Base-by-base conservation (phyloP, 441 rosid species). In the Jatropha podagrica region DNA sequence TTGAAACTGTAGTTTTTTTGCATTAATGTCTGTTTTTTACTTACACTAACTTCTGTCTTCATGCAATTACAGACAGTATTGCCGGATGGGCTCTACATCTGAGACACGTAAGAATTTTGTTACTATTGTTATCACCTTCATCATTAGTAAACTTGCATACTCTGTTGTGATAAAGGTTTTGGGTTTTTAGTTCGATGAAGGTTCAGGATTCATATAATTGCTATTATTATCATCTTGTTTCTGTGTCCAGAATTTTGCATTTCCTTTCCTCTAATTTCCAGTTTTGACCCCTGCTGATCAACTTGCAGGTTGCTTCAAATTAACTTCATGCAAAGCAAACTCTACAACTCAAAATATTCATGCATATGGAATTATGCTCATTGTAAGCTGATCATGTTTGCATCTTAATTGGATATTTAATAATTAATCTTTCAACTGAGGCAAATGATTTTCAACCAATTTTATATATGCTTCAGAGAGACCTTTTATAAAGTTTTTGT, bases 1-100 rank as follows among this genome's bases (percentile, higher is more conserved):
- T 59, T 20, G 26, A 17, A 13, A 27, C 32, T 48, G 32, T 9
- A 32, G 18, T 46, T 37, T 14, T 18, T 5, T n/a, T 4, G 14
- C 8, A 66, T 65, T 66, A 26, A 15, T 15, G n/a, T 68, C 52
- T 27, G 23, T 38, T 68, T 68, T 68, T 49, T 37, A 60, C 69
- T 71, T 15, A 64, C n/a, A 51, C 23, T 58, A 56, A 48, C 38
- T 67, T 17, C 20, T 72, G 20, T 69, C 69, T 80, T 67, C 74
- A 18, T 82, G 77, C 67, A 62, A 74, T 84, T 85, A 77, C 94
- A 96, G 99, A 74, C 90, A 91, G 79, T 92, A 90, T 76, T 96
- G 98, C 88, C 82, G 98, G 74, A 85, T 75, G 86, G 99, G 99
- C 56, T 92, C 98, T 41, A 96, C 92, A 51, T 75, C 91, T 52